Evolutionary conservation across 2,329 filamentous ascomycete species (phyloP).

Genomic region (Cercospora sp.): DNA sequence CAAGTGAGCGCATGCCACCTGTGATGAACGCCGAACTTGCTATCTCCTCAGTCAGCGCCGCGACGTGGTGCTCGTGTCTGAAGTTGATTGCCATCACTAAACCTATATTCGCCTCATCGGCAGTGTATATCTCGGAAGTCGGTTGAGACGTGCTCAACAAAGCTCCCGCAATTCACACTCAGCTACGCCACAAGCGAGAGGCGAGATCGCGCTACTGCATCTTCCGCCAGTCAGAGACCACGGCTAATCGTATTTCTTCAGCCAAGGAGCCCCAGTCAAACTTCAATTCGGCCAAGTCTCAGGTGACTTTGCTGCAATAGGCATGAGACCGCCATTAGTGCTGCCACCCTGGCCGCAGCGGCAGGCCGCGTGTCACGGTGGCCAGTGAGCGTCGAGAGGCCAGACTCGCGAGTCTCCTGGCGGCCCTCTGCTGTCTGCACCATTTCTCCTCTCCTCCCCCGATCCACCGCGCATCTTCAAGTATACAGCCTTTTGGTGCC

Average conservation of each 20-base stretch:
- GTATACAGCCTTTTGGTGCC: constrained; percentile 1
- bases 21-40: not conserved
- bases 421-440: not conserved
- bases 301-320: not conserved
- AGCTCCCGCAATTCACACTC: not conserved
- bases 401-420: constrained; percentile 1
- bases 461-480: not conserved
- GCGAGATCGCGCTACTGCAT: constrained; percentile 7
- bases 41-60: not conserved
- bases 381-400: constrained; percentile 5
- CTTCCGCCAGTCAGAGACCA: not conserved
- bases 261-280: constrained; percentile 1
- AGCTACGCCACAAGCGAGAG: constrained; percentile 6
- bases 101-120: not conserved
- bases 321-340: not conserved
- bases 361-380: constrained; percentile 1
- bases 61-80: not conserved
- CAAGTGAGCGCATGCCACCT: not conserved
- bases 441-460: not conserved
- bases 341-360: not conserved
- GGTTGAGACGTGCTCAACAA: constrained; percentile 10
- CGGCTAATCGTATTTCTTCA: not conserved
- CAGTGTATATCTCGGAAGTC: constrained; percentile 1
- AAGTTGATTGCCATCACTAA: not conserved
- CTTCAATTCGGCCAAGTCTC: not conserved